A percentile compares a stretch with the other conserved stretches of the same genome.
These are phyloP conservation scores for Debaryomyces subglobosus DNA, from an alignment of 1,139 yeast genomes.

Conservation along the genomic window DNA sequence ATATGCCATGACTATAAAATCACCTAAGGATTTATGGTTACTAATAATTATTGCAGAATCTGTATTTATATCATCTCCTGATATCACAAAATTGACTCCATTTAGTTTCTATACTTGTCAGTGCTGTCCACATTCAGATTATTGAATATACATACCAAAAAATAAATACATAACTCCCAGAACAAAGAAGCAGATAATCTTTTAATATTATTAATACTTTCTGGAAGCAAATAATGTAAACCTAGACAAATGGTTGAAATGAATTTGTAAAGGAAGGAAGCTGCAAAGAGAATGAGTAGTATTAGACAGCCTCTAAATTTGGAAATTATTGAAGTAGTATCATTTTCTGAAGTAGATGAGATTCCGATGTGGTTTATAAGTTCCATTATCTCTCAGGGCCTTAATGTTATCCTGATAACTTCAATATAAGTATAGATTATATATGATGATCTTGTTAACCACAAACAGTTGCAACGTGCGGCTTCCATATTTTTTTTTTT, in stretches of 20 bases:
- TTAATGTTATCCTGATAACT: neutral
- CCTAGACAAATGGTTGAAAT: slow-evolving; percentile 23
- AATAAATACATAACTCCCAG: slow-evolving; percentile 40
- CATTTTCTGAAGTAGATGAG: slow-evolving; percentile 10
- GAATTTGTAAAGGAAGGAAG: slow-evolving; percentile 27
- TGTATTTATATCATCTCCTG: slow-evolving; percentile 46
- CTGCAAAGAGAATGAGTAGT: slow-evolving; percentile 18
- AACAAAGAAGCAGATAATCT: slow-evolving; percentile 27
- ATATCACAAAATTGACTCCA: slow-evolving; percentile 35
- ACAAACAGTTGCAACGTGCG: slow-evolving; percentile 14
- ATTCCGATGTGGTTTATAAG: slow-evolving; percentile 25
- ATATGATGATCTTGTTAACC: neutral
- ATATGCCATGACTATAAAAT: slow-evolving; percentile 51
- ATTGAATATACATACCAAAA: slow-evolving; percentile 31
- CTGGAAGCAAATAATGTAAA: slow-evolving; percentile 29
- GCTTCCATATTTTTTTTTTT: slow-evolving; percentile 9
- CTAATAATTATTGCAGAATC: slow-evolving; percentile 53
- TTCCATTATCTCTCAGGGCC: slow-evolving; percentile 21
- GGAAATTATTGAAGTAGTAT: slow-evolving; percentile 9
- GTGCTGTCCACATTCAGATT: neutral
- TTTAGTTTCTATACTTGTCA: slow-evolving; percentile 32
- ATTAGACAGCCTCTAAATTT: slow-evolving; percentile 24
- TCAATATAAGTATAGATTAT: neutral
- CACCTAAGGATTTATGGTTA: slow-evolving; percentile 61
- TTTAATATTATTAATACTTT: slow-evolving; percentile 26